Percentiles rank a stretch among this genome's conserved stretches.
These are phyloP conservation scores for Solanum tarapatanum DNA, from an alignment of 257 asterid genomes.

Conservation along the genomic window DNA sequence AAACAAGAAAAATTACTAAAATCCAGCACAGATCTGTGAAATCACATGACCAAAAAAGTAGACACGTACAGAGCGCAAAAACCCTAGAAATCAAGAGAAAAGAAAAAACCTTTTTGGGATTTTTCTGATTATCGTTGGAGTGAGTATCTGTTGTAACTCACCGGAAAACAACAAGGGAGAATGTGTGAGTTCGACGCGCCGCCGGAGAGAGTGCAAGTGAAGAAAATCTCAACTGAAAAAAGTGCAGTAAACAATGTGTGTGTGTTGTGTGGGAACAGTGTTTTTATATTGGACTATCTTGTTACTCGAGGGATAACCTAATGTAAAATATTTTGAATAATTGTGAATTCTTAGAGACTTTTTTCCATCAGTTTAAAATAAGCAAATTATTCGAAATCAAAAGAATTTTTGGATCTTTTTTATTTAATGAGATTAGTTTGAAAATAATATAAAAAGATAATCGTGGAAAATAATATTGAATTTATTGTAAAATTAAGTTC, in stretches of 20 bases:
- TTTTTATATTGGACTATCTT: not conserved
- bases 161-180: not conserved
- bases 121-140: not conserved
- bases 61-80: not conserved
- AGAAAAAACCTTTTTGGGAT: not conserved
- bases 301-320: not conserved
- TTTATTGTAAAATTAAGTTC: too few relatives aligned
- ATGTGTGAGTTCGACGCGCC: not conserved
- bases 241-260: not conserved
- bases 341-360: not conserved
- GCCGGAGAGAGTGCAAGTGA: not conserved
- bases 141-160: not conserved
- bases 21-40: not conserved
- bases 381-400: too few relatives aligned
- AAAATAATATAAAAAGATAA: too few relatives aligned
- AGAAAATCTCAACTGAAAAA: not conserved
- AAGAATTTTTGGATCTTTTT: not conserved
- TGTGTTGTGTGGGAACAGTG: not conserved
- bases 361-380: too few relatives aligned
- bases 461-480: too few relatives aligned
- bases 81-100: constrained; percentile 5
- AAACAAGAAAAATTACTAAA: not conserved
- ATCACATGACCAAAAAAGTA: not conserved
- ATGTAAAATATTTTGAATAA: not conserved
- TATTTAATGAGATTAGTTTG: not conserved